phyloP scores from a whole-genome alignment of 768 basidiomycete species.

The Tylopilus rubrobrunneus region DNA sequence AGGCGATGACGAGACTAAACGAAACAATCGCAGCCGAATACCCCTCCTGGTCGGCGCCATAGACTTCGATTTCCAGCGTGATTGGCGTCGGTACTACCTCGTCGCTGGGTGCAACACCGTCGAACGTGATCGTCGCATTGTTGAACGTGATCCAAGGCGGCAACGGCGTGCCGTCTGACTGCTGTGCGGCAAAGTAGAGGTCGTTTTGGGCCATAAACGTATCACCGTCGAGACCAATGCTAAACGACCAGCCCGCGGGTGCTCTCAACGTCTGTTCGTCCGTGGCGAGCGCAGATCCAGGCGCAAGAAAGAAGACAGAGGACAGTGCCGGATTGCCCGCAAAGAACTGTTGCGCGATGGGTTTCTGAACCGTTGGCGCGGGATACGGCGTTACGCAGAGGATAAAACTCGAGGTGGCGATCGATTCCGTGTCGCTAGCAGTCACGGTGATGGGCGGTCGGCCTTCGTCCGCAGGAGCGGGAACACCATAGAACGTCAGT shows the following conservation, averaged over 20 bases:
- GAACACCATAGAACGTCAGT: slow-evolving; percentile 66
- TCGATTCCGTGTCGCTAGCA: slow-evolving; percentile 52
- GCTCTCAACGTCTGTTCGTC: slow-evolving; percentile 61
- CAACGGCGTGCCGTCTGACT: slow-evolving; percentile 62
- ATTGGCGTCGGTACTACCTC: slow-evolving; percentile 34
- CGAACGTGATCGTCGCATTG: slow-evolving; percentile 61
- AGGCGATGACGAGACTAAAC: slow-evolving; percentile 66
- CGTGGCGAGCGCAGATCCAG: slow-evolving; percentile 52
- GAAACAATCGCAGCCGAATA: slow-evolving; percentile 56
- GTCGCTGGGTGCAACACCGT: slow-evolving; percentile 67
- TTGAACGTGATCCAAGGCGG: slow-evolving; percentile 79
- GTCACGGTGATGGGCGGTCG: slow-evolving; percentile 56
- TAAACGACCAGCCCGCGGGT: slow-evolving; percentile 84
- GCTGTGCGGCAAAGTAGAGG: slow-evolving; percentile 61
- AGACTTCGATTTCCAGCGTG: slow-evolving; percentile 51
- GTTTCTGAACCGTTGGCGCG: slow-evolving; percentile 49
- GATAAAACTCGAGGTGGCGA: slow-evolving; percentile 49
- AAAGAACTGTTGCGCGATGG: slow-evolving; percentile 60
- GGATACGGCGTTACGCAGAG: slow-evolving; percentile 55
- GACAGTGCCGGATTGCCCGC: slow-evolving; percentile 61
- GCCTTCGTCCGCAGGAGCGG: slow-evolving; percentile 60
- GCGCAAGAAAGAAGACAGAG: slow-evolving; percentile 68
- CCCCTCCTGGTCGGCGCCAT: slow-evolving; percentile 70
- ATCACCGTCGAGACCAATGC: slow-evolving; percentile 70
- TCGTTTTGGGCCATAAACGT: slow-evolving; percentile 51